Base-by-base conservation (phyloP, 2,329 filamentous ascomycete genomes). In the Neofusicoccum kwambonambiense region DNA sequence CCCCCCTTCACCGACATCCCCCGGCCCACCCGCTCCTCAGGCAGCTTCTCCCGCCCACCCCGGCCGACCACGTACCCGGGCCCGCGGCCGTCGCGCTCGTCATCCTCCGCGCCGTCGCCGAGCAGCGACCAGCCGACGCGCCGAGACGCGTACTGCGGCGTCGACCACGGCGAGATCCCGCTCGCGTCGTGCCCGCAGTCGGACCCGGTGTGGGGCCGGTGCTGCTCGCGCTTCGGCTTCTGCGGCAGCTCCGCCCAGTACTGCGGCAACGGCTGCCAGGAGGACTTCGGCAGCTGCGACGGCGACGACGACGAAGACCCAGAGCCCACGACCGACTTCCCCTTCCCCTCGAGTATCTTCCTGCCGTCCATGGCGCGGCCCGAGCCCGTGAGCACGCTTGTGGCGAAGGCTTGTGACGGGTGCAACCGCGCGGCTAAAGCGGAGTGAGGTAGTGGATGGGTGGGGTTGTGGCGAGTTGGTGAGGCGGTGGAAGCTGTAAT, bases 221-320 rank as follows among this genome's bases (percentile, higher is more conserved):
- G 58, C 58, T 62, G 58, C 45, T 62, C 58, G n/a, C 45, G 17
- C 34, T 62, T 27, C 47, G 58, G 45, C 4, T 62, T 27, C 45
- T 62, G 58, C 45, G 58, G 58, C 11, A 17, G 5, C 34, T 19
- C 34, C 5, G 12, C 22, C 12, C n/a, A 22, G 35, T 62, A 50
- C 13, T 62, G 58, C 47, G 58, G 45, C 19, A 12, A 12, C 9
- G 19, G 58, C 1, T 62, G 58, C 35, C 45, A 51, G 47, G 12
- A 9, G 5, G 45, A 51, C 3, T 62, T 51, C 19, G 58, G 58
- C 4, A 22, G 15, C n/a, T 61, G 57, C 42, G 50, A 9, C 34
- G 31, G n/a, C 31, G 22, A 22, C 22, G 22, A 22, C 22, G 15
- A 39, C 13, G 7, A 11, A 19, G 45, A 37, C 12, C 1, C 4